Conservation (phyloP, 805 yeast genomes). For the Sungouiozyma ichnusensis region DNA sequence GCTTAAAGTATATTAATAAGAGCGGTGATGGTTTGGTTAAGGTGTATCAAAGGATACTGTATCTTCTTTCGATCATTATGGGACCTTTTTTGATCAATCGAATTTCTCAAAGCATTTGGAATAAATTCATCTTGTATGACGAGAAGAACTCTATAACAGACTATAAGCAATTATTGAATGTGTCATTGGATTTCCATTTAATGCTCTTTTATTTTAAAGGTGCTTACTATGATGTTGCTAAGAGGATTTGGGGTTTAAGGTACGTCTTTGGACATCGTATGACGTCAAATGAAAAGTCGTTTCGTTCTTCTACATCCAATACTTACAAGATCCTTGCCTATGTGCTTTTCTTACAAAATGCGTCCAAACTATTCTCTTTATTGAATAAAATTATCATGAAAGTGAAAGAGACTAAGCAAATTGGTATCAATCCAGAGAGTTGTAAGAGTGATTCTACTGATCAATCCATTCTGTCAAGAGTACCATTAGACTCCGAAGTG, state of each 20-base stretch:
- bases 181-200: slow-evolving; percentile 56
- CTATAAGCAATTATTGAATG: slow-evolving; percentile 37
- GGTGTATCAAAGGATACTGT: slow-evolving; percentile 40
- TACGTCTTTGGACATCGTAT: slow-evolving; percentile 65
- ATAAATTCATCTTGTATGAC: neutral
- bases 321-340: slow-evolving; percentile 68
- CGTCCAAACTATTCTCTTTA: slow-evolving; percentile 29
- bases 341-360: slow-evolving; percentile 43
- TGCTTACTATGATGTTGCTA: slow-evolving; percentile 65
- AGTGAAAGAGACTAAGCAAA: neutral
- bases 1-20: slow-evolving; percentile 52
- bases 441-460: no score
- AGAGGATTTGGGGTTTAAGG: slow-evolving; percentile 68
- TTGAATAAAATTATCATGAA: neutral
- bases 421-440: no score
- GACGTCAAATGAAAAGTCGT: slow-evolving; percentile 23
- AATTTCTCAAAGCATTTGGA: slow-evolving; percentile 10
- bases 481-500: slow-evolving; percentile 8
- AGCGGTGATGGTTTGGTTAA: slow-evolving; percentile 43
- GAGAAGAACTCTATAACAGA: no score
- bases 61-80: slow-evolving; percentile 48
- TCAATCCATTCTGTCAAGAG: slow-evolving; percentile 1
- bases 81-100: slow-evolving; percentile 46
- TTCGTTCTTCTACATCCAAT: slow-evolving; percentile 30
- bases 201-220: slow-evolving; percentile 80